Evolutionary conservation across 345 rosid species (phyloP), one percentile per base, ranked within the genome.

Genomic region (Pistacia atlantica): DNA sequence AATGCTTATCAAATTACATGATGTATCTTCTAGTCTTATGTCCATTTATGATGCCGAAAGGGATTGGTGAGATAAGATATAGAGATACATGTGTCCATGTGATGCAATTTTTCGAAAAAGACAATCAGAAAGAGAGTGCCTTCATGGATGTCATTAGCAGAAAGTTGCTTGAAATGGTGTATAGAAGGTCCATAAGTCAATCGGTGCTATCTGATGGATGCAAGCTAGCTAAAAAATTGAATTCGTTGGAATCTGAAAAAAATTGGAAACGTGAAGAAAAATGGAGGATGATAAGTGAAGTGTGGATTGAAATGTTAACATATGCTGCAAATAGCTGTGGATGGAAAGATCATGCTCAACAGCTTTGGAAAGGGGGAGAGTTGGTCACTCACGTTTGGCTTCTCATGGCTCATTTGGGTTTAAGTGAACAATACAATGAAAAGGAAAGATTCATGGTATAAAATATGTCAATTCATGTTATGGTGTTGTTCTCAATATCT

Each of bases 321-420:
- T 37, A 74, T 31, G 84, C 80, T 4, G 84, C 78, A 0, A 65
- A 4, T 49, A 33, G 71, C 12, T 70, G 79, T 63, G 79, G 52
- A 2, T 57, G 74, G 78, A 75, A 49, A 33, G 57, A 66, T 7
- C 81, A 75, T 35, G 71, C 72, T 35, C 75, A 77, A 28, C 72
- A 75, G 18, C 71, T 83, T 10, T 61, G 61, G 13, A 42, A 54
- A 25, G 82, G 86, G 1, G 78, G 82, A 6, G 84, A 83, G 77
- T 38, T 78, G 10, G 55, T 83, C 3, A 72, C 82, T 67, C 78
- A 80, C 55, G 80, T 83, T 2, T 71, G 65, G 31, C 38, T 83
- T 54, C 54, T 74, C 0, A 73, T 80, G 74, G 60, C 67, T 11
- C 74, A 65, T 69, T 38, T 67, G 18, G 81, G 84, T 58, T 55